Evolutionary conservation across 2,329 filamentous ascomycete genomes (phyloP), one percentile per base, ranked within the genome.

Genomic region (Paecilomyces dactylethromorphus): DNA sequence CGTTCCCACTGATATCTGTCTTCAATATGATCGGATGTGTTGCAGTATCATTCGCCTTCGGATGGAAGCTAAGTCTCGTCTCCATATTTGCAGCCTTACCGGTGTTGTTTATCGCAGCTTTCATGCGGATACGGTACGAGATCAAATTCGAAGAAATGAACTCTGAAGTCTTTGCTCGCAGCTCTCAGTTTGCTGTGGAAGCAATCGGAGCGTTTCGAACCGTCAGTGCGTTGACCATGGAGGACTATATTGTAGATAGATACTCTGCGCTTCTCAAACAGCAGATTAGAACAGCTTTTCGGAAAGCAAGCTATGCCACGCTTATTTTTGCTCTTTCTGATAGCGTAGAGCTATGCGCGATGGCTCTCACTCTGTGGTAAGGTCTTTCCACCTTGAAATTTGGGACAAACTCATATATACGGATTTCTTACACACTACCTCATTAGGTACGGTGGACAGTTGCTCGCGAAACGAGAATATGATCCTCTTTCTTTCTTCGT

Each of bases 1-100:
- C 70, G 7, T 71, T 81, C 54, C 78, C 85, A 1, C 79, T 89
- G 63, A 83, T 87, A 21, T 84, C 87, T 8, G 68, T 88, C 22
- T 87, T 90, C 68, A 87, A 84, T 54, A 73, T 92, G 2, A 65
- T 84, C 8, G 89, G 88, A 0, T 84, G 83, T 7, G 73, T 90
- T 13, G 76, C 81, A 51, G 87, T 92, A 56, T 81, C 87, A 1
- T 91, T 90, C 65, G 78, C 81, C 3, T 91, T 88, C 68, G 87
- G 87, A 1, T 92, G 90, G 90, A 92, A 91, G 69, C 78, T 93
- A 8, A 84, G 87, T 0, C 74, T 91, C 0, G 86, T 92, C 0
- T 81, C 84, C 0, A 76, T 86, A 8, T 88, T 85, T 64, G 84
- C 88, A 1, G 76, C 78, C 0, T 69, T 84, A 57, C 83, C 83